These are phyloP conservation scores for Aureobasidium sp. DNA, from an alignment of 2,329 filamentous ascomycete species.

Conservation along the genomic window DNA sequence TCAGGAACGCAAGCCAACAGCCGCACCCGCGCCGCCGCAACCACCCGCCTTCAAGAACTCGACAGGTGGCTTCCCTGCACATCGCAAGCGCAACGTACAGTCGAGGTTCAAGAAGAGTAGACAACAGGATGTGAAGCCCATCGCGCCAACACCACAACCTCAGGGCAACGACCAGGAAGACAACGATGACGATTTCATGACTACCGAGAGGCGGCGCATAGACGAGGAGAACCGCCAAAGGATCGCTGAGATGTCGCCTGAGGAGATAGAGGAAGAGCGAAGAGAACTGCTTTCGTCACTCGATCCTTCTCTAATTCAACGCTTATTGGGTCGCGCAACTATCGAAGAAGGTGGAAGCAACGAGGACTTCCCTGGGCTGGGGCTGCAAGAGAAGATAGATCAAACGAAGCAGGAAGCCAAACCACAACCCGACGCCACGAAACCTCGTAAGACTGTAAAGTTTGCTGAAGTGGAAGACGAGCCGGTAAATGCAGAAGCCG, in stretches of 20 bases:
- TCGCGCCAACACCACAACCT: not conserved
- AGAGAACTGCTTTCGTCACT: conserved; percentile 73
- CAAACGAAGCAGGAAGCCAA: not conserved
- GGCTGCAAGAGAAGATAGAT: conserved; percentile 7
- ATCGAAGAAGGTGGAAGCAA: conserved; percentile 57
- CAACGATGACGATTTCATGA: conserved; percentile 14
- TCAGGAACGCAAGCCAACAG: conserved; percentile 60
- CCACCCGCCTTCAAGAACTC: conserved; percentile 55
- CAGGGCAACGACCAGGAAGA: not conserved
- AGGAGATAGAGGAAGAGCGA: conserved; percentile 74
- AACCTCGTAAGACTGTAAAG: conserved; percentile 13
- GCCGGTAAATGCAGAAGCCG: conserved; percentile 21
- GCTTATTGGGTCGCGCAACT: conserved; percentile 67
- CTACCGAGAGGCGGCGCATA: conserved; percentile 57
- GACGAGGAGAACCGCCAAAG: conserved; percentile 72
- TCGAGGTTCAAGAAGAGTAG: conserved; percentile 69
- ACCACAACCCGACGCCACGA: not conserved
- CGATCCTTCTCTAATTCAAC: conserved; percentile 68
- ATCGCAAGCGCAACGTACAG: conserved; percentile 65
- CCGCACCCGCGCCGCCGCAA: conserved; percentile 38
- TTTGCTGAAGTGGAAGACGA: conserved; percentile 2
- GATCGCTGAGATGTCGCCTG: conserved; percentile 69
- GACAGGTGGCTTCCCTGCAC: conserved; percentile 75
- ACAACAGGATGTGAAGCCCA: not conserved
- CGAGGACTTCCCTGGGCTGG: conserved; percentile 27